Base-by-base conservation (phyloP, 108 stramenopile species). In the Nannochloropsis salina region DNA sequence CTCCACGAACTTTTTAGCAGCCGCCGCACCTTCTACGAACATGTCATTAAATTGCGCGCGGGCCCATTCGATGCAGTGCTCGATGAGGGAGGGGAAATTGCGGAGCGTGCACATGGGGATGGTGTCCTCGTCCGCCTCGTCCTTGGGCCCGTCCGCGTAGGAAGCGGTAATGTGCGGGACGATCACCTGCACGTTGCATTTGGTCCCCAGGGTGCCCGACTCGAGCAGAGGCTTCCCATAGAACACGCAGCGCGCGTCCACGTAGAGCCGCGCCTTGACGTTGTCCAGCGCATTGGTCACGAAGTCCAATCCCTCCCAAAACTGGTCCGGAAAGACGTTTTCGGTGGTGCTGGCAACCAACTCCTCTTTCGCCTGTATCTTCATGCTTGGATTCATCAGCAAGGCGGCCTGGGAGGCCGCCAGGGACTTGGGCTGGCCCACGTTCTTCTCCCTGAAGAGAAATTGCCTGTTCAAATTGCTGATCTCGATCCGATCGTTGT, bases 41-140 rank as follows among this genome's bases (percentile, higher is more conserved):
- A 86, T 18, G 45, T 92, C 92, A 44, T 92, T 90, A 81, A 93
- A 93, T 74, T 91, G 90, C 41, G 86, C 90, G 45, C 92, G 86
- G 21, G 94, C 94, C 93, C 94, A 96, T 89, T 96, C 95, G 84
- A 95, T 95, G 88, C 95, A 95, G 89, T 96, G 95, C 84, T 94
- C 94, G 40, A 94, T 94, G 8, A 93, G 87, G 83, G 92, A 92
- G n/a, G 95, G 95, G 83, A 95, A 95, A 85, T 93, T 94, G 6
- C 94, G 86, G 41, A 96, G 85, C 11, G 95, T 96, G 88, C 95
- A 96, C 95, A 96, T 94, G 89, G 94, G 94, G 84, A 95, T 94
- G 80, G 90, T 92, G 82, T 94, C 94, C 79, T 92, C 94, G 80
- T 92, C 93, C 21, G 93, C 94, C 9, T 92, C 89, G 47, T 85